Evolutionary conservation across 2,329 filamentous ascomycete species (phyloP).

Genomic region (Orbilia blumenaviensis): DNA sequence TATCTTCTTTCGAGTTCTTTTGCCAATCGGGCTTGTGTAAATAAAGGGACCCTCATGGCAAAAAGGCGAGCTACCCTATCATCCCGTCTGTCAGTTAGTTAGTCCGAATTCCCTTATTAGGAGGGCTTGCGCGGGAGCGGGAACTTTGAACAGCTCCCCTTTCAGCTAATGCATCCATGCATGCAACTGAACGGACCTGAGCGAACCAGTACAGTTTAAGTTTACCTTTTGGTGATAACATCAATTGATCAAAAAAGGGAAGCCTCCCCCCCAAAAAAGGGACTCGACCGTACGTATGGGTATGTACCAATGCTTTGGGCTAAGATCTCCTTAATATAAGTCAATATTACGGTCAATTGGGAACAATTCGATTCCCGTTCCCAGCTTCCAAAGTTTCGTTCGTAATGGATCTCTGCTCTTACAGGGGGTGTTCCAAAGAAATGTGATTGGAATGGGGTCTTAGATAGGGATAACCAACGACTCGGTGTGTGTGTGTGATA

Average conservation of each 20-base stretch:
- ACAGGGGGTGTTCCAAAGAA: background rate
- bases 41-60: constrained; percentile 23
- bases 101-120: constrained; percentile 20
- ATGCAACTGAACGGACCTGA: constrained; percentile 41
- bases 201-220: background rate
- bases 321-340: constrained; percentile 19
- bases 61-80: constrained; percentile 43
- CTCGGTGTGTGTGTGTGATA: too few relatives aligned
- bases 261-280: too few relatives aligned
- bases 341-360: background rate
- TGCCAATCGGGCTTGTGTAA: background rate
- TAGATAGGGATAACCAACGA: constrained; percentile 7
- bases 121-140: constrained; percentile 46
- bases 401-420: constrained; percentile 13
- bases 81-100: constrained; percentile 28
- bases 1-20: background rate
- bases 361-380: background rate
- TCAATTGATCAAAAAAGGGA: constrained; percentile 14
- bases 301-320: constrained; percentile 21
- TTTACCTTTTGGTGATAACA: background rate
- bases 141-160: constrained; percentile 32
- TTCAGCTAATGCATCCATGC: constrained; percentile 6
- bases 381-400: background rate
- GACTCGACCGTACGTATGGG: too few relatives aligned
- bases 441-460: background rate